Base-by-base conservation (phyloP, 139 green algal genomes). In the Chlorella ohadii region DNA sequence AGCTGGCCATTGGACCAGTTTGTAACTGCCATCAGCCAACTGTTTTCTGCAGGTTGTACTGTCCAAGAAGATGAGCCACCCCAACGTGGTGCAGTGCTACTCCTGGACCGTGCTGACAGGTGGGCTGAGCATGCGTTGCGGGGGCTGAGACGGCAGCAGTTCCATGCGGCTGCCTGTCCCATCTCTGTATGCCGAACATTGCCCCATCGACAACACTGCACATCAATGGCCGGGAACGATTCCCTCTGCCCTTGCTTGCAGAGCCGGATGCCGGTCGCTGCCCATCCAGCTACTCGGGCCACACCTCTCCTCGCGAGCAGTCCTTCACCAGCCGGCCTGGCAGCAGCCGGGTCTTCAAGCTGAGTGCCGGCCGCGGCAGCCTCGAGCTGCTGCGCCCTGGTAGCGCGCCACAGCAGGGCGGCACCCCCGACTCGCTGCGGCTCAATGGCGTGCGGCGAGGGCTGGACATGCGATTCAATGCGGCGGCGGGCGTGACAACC, bases 51-150 rank as follows among this genome's bases (percentile, higher is more conserved):
- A 77, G 70, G 83, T 91, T 25, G 87, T 92, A 33, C 84, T 92
- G 33, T 82, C 70, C 64, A 90, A 91, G 56, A 81, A 86, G 34
- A 85, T 91, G 86, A 79, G 65, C 44, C 89, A 92, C 63, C 89
- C 89, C 44, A 89, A 92, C 47, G 79, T 91, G 74, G 89, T 90
- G 57, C 85, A 88, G 68, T 85, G 65, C 80, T 88, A 85, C 68
- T 72, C 67, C 7, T 88, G 82, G 84, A 84, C 84, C 2, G 76
- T 87, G 39, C 39, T 87, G 20, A 80, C 59, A 41, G 76, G 76
- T 82, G 55, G 17, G 74, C 9, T n/a, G n/a, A n/a, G n/a, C n/a
- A n/a, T n/a, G n/a, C n/a, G n/a, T n/a, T n/a, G n/a, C n/a, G n/a
- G n/a, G n/a, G n/a, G n/a, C n/a, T n/a, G n/a, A n/a, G n/a, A n/a